Percentiles rank a stretch among this genome's conserved stretches.
phyloP scores from a whole-genome alignment of 441 rosid species.

The Kokia cookei region DNA sequence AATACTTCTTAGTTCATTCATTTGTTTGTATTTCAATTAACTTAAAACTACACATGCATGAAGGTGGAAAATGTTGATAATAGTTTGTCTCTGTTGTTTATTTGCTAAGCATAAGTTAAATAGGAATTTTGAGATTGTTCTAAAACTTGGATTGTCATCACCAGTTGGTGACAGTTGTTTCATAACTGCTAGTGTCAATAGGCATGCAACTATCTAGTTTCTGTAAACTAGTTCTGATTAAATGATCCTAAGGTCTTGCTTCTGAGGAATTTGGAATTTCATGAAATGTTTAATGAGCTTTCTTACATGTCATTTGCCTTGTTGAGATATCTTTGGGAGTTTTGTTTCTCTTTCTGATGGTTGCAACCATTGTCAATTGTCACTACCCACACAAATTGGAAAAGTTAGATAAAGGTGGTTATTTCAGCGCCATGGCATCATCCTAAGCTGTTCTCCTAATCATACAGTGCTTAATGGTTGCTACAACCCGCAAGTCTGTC shows the following conservation, averaged over 20 bases:
- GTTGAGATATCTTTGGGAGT: background rate
- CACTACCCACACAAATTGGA: background rate
- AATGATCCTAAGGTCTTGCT: background rate
- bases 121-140: background rate
- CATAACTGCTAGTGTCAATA: background rate
- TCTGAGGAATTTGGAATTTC: conserved; percentile 2
- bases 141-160: background rate
- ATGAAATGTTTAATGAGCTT: background rate
- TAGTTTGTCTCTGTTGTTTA: conserved; percentile 1
- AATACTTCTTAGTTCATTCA: conserved; percentile 4
- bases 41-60: background rate
- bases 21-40: background rate
- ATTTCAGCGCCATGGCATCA: conserved; percentile 1
- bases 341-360: background rate
- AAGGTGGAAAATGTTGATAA: background rate
- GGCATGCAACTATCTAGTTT: background rate
- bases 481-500: conserved; percentile 3
- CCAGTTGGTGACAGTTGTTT: background rate
- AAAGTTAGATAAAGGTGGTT: background rate
- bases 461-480: background rate
- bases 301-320: background rate
- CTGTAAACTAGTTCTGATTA: background rate
- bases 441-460: background rate
- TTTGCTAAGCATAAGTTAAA: background rate
- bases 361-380: background rate